Percentiles rank a stretch among this genome's conserved stretches.
These are phyloP conservation scores for Boletellus sp. DNA, from an alignment of 768 basidiomycete species.

Conservation along the genomic window DNA sequence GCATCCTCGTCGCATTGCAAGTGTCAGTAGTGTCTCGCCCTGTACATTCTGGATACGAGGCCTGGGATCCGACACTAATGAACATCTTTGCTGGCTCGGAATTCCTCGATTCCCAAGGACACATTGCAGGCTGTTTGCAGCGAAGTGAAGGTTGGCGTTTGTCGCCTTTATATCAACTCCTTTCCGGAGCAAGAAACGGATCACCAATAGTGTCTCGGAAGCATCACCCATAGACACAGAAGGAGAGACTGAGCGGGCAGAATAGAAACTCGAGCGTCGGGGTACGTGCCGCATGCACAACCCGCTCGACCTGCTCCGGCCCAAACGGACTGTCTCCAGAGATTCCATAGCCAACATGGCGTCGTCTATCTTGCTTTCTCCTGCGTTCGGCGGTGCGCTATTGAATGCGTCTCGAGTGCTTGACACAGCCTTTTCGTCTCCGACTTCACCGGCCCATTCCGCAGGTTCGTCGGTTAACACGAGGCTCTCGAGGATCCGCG, in stretches of 20 bases:
- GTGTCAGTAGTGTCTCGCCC: no score
- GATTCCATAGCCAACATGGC: background rate
- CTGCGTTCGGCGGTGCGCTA: background rate
- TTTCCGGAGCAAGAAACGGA: background rate
- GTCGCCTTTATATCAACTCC: background rate
- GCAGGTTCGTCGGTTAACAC: background rate
- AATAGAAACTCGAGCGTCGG: background rate
- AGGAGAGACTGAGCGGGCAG: background rate
- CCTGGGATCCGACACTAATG: background rate
- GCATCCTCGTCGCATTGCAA: no score
- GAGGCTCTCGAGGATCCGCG: no score
- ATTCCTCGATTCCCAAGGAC: background rate
- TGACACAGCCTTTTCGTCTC: background rate
- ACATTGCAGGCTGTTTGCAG: no score
- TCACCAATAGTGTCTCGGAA: background rate
- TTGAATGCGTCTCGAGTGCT: background rate
- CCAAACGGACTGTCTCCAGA: background rate
- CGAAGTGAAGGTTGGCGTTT: background rate
- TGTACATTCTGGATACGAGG: background rate
- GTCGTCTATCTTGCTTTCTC: background rate
- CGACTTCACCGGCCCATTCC: background rate
- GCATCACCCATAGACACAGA: background rate
- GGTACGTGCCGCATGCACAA: background rate
- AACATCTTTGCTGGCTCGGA: background rate
- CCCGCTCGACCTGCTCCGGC: background rate